Evolutionary conservation across 352 stramenopile genomes (phyloP).

Genomic region (Phytophthora pinifolia): DNA sequence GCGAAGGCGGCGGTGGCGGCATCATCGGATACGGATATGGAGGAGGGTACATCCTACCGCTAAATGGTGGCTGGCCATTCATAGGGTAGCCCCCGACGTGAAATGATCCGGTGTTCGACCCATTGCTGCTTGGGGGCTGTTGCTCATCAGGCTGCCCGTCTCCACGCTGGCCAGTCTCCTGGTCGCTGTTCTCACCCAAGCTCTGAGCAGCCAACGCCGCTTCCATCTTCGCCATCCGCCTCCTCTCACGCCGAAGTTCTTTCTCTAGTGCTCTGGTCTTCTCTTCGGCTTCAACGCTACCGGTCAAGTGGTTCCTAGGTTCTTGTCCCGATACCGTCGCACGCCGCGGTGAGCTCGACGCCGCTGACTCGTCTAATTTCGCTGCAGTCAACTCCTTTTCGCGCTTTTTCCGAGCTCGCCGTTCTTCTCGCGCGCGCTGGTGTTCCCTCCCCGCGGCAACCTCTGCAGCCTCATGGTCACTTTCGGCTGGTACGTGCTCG

Average conservation of each 20-base stretch:
- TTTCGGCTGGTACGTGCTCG: slow-evolving; percentile 3
- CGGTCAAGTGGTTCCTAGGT: slow-evolving; percentile 7
- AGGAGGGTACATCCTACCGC: slow-evolving; percentile 29
- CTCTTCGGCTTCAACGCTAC: slow-evolving; percentile 23
- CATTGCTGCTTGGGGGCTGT: slow-evolving; percentile 8
- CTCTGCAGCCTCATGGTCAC: background rate
- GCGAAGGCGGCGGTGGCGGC: slow-evolving; percentile 25
- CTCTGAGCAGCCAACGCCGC: slow-evolving; percentile 36
- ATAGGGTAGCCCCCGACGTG: slow-evolving; percentile 5
- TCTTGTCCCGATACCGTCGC: slow-evolving; percentile 16
- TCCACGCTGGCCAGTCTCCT: slow-evolving; percentile 4
- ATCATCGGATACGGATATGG: slow-evolving; percentile 44
- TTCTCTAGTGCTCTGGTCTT: slow-evolving; percentile 30
- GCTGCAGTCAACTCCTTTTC: slow-evolving; percentile 24
- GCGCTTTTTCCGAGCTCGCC: slow-evolving; percentile 15
- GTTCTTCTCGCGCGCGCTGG: slow-evolving; percentile 21
- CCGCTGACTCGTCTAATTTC: slow-evolving; percentile 7
- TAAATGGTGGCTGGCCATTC: slow-evolving; percentile 18
- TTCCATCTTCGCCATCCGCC: slow-evolving; percentile 38
- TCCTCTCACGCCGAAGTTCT: slow-evolving; percentile 33
- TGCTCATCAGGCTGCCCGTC: background rate
- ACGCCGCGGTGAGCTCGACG: slow-evolving; percentile 14
- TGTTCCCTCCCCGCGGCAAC: slow-evolving; percentile 17
- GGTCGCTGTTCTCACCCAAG: slow-evolving; percentile 13
- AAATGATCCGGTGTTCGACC: slow-evolving; percentile 1